These are phyloP conservation scores for Starmera dryadoides DNA, from an alignment of 805 yeast species.

Conservation along the genomic window DNA sequence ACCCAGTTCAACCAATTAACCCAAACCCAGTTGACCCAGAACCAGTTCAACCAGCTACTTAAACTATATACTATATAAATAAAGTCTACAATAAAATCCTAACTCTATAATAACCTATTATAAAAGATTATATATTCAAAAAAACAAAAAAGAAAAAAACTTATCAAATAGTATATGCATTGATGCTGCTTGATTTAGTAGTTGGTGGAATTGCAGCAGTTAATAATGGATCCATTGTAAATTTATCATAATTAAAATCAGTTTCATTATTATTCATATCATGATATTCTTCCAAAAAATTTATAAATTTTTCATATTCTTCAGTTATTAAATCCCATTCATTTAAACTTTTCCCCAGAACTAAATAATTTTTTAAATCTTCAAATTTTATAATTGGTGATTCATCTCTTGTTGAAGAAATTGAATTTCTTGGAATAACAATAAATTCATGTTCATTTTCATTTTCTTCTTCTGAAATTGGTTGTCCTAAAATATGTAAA, in stretches of 20 bases:
- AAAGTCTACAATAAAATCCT: too few relatives aligned
- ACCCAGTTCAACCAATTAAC: too few relatives aligned
- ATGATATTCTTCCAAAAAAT: not conserved
- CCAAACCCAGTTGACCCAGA: too few relatives aligned
- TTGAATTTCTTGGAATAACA: constrained; percentile 6
- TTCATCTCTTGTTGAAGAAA: constrained; percentile 1
- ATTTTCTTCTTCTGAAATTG: constrained; percentile 6
- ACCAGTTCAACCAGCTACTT: too few relatives aligned
- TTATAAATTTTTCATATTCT: constrained; percentile 4
- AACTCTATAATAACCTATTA: too few relatives aligned
- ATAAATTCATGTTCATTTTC: constrained; percentile 7
- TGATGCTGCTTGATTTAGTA: constrained; percentile 1
- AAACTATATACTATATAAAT: too few relatives aligned
- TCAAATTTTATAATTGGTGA: not conserved
- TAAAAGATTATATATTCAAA: too few relatives aligned
- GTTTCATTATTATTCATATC: not conserved
- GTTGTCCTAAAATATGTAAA: constrained; percentile 5
- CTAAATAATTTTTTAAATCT: constrained; percentile 18
- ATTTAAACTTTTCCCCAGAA: constrained; percentile 40
- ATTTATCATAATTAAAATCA: not conserved
- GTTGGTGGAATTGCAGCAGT: constrained; percentile 9
- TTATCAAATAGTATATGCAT: not conserved
- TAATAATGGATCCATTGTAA: constrained; percentile 10
- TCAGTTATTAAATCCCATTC: constrained; percentile 37
- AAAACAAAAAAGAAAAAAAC: too few relatives aligned